These are phyloP conservation scores for Gossypium sturtianum DNA, from an alignment of 345 rosid genomes.

Conservation along the genomic window DNA sequence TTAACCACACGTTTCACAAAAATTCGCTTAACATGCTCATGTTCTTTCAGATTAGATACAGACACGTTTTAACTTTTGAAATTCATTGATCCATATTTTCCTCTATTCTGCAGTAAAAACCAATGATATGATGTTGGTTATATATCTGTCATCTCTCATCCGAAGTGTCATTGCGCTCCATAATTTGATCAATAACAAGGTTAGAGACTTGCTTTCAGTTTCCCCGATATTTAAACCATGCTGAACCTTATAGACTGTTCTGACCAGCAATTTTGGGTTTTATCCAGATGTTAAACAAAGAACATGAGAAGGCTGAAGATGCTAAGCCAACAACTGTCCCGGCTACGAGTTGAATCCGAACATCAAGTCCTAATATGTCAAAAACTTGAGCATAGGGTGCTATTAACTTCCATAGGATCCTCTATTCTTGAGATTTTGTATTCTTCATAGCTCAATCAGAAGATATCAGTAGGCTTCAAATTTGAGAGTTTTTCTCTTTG, in stretches of 20 bases:
- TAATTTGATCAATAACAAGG: conserved; percentile 97
- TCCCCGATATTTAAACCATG: background rate
- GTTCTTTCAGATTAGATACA: background rate
- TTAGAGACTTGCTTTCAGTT: conserved; percentile 13
- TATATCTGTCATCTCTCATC: conserved; percentile 61
- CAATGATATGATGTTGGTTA: conserved; percentile 77
- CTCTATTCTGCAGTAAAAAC: conserved; percentile 46
- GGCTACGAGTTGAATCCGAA: conserved; percentile 32
- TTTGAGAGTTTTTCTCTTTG: background rate
- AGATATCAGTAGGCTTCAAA: background rate
- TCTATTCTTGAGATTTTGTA: background rate
- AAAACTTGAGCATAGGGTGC: background rate
- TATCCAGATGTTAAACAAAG: conserved; percentile 75
- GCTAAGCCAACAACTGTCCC: conserved; percentile 56
- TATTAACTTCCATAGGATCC: background rate
- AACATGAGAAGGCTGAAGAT: conserved; percentile 84
- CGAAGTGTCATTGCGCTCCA: conserved; percentile 82
- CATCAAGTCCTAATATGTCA: background rate
- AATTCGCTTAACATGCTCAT: background rate
- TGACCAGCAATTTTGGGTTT: conserved; percentile 2
- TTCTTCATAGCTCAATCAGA: background rate
- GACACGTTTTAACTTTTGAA: background rate
- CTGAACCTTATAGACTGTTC: background rate
- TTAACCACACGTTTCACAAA: background rate
- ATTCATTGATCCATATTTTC: background rate